A percentile compares a stretch with the other conserved stretches of the same genome.
phyloP scores from a whole-genome alignment of 805 yeast species.

The Sugiyamaella floridensis region DNA sequence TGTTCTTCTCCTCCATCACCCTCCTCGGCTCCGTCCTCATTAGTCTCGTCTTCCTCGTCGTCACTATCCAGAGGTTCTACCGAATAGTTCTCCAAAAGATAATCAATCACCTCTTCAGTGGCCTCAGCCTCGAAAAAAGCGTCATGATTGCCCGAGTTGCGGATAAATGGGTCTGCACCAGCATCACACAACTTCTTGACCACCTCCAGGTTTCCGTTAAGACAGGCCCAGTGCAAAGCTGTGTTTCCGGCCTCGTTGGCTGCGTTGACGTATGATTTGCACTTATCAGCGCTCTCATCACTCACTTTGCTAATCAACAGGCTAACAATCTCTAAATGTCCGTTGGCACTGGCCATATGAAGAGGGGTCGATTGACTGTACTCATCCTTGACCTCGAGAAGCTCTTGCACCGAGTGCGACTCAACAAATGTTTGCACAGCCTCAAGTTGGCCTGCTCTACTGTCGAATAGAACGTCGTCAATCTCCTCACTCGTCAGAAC shows the following conservation, averaged over 20 bases:
- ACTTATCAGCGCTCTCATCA: conserved; percentile 31
- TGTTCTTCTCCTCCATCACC: conserved; percentile 12
- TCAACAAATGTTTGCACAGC: conserved; percentile 61
- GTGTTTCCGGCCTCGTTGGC: conserved; percentile 85
- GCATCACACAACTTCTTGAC: conserved; percentile 66
- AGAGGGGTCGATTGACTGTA: conserved; percentile 64
- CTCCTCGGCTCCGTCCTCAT: conserved; percentile 31
- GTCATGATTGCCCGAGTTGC: conserved; percentile 73
- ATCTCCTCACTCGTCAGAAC: conserved; percentile 56
- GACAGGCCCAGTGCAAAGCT: conserved; percentile 93
- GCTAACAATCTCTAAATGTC: conserved; percentile 63
- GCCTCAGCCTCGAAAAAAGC: conserved; percentile 84
- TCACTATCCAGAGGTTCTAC: conserved; percentile 39
- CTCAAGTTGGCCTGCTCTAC: conserved; percentile 83
- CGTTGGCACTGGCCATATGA: conserved; percentile 96
- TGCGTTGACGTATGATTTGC: conserved; percentile 38
- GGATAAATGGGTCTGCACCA: conserved; percentile 65
- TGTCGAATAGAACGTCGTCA: conserved; percentile 74
- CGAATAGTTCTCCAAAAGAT: conserved; percentile 64
- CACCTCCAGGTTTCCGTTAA: conserved; percentile 72
- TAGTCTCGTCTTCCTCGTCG: conserved; percentile 36
- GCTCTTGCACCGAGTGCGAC: conserved; percentile 27
- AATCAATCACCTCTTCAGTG: conserved; percentile 69
- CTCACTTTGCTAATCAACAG: conserved; percentile 29
- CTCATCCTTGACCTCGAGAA: conserved; percentile 57